Evolutionary conservation across 257 asterid genomes (phyloP).

Genomic region (Handroanthus guayacan): DNA sequence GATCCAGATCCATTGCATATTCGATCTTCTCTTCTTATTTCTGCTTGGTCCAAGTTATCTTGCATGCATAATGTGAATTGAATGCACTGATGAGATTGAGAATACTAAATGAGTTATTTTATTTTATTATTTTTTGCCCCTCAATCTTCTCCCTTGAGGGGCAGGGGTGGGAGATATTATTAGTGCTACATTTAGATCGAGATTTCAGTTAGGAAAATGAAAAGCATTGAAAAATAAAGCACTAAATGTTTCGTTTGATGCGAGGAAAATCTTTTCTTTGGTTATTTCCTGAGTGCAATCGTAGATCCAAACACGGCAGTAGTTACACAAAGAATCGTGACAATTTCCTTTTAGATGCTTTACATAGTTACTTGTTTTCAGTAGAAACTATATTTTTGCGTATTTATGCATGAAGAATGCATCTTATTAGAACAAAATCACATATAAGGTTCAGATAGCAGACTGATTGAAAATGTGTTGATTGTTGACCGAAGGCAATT

Average conservation of each 20-base stretch:
- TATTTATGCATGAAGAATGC: no score
- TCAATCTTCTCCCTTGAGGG: not conserved
- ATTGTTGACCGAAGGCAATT: no score
- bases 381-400: not conserved
- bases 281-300: not conserved
- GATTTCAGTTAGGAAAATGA: not conserved
- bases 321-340: not conserved
- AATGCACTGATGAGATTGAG: slow-evolving; percentile 17
- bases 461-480: no score
- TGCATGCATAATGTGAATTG: slow-evolving; percentile 14
- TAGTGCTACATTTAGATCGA: not conserved
- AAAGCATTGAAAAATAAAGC: no score
- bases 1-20: slow-evolving; percentile 6
- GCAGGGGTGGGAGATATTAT: not conserved
- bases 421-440: no score
- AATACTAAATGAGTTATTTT: not conserved
- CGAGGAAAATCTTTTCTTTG: not conserved
- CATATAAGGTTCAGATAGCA: no score
- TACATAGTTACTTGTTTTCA: not conserved
- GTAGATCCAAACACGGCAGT: not conserved
- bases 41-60: slow-evolving; percentile 5
- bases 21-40: slow-evolving; percentile 3
- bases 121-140: not conserved
- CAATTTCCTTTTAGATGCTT: not conserved
- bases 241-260: not conserved